Percentiles rank a stretch among this genome's conserved stretches.
These are phyloP conservation scores for Pelargonium fulgidum DNA, from an alignment of 441 rosid genomes.

Conservation along the genomic window DNA sequence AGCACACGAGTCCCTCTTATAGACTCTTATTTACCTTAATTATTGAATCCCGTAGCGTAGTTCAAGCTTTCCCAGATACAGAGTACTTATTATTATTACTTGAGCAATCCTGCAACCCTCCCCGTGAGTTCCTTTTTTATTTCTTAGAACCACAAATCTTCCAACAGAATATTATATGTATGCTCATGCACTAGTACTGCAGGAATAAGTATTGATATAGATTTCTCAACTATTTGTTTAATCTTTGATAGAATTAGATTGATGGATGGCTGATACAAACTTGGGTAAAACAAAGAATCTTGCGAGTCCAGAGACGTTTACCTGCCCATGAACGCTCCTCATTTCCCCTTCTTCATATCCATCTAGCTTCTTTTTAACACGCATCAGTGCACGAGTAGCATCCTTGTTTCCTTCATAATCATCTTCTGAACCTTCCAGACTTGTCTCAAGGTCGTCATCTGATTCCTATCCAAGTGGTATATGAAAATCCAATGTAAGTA, in stretches of 20 bases:
- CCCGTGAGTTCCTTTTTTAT: too few species aligned
- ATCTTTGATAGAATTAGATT: neutral
- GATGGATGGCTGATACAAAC: neutral
- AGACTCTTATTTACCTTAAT: too few species aligned
- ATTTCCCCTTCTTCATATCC: slow-evolving; percentile 97
- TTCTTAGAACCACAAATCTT: neutral
- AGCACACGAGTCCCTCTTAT: too few species aligned
- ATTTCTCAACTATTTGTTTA: neutral
- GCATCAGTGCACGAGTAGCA: slow-evolving; percentile 88
- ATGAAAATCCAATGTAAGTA: neutral
- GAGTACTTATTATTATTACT: too few species aligned
- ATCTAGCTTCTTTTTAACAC: slow-evolving; percentile 92
- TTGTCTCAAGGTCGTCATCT: slow-evolving; percentile 57
- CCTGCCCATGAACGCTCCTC: slow-evolving; percentile 97
- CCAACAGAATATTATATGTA: neutral
- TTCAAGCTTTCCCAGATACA: too few species aligned
- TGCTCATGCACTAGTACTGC: neutral
- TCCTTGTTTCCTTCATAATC: slow-evolving; percentile 89
- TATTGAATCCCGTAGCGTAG: too few species aligned
- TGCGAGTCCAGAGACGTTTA: slow-evolving; percentile 20
- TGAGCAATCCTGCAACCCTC: too few species aligned
- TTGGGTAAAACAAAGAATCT: neutral
- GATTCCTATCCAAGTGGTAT: slow-evolving; percentile 42
- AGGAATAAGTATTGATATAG: neutral
- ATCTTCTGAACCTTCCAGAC: slow-evolving; percentile 63